Conservation (phyloP, 2,329 filamentous ascomycete species). For the Paramyrothecium roridum region DNA sequence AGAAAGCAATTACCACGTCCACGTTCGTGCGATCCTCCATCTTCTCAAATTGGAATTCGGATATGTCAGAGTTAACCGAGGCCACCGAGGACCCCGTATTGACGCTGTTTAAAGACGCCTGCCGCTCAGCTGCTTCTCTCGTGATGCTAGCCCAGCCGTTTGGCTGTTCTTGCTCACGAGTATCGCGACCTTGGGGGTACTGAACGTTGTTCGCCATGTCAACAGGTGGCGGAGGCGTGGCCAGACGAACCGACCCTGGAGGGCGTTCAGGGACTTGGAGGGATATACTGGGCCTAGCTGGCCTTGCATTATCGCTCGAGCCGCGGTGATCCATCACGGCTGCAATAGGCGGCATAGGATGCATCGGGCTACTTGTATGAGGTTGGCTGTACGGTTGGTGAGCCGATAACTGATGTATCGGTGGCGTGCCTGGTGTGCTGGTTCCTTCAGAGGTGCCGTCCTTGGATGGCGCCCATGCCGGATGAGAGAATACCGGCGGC, state of each 20-base stretch:
- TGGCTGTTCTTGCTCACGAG: not conserved
- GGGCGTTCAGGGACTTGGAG: constrained; percentile 47
- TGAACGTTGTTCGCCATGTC: constrained; percentile 48
- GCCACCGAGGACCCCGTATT: not conserved
- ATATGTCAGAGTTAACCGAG: constrained; percentile 8
- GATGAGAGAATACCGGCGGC: constrained; percentile 63
- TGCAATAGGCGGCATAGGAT: not conserved
- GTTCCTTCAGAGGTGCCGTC: constrained; percentile 31
- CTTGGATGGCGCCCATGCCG: constrained; percentile 49
- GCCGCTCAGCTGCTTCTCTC: not conserved
- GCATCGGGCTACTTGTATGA: not conserved
- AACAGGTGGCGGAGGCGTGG: constrained; percentile 47
- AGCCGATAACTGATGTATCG: not conserved
- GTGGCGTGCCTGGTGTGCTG: constrained; percentile 14
- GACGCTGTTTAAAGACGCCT: not conserved
- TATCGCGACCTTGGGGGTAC: constrained; percentile 29
- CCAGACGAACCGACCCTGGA: constrained; percentile 58
- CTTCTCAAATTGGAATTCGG: constrained; percentile 30
- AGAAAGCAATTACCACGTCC: constrained; percentile 53
- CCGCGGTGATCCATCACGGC: not conserved
- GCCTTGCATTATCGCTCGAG: constrained; percentile 11
- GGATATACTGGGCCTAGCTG: constrained; percentile 34
- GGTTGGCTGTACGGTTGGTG: not conserved
- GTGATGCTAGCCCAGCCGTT: not conserved
- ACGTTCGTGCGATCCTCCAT: constrained; percentile 50